Base-by-base conservation (phyloP, 768 basidiomycete species). In the Rubroboletus pulcherrimus region DNA sequence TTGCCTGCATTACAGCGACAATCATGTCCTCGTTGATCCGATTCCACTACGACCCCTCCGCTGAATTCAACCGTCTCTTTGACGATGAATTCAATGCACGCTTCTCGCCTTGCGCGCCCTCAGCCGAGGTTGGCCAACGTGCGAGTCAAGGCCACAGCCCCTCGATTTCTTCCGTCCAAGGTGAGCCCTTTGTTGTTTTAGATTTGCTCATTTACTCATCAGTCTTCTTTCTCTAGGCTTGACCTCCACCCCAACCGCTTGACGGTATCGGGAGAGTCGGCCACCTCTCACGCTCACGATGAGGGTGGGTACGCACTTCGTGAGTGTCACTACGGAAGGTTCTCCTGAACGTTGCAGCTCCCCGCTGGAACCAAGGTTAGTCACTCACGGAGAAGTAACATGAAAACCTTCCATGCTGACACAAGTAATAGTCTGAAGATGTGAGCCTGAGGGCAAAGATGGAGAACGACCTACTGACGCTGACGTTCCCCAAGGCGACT, bases 191-290 rank as follows among this genome's bases (percentile, higher is more conserved):
- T 19, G 8, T 17, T 34, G 4, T 2, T 7, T n/a, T 1, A 2
- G 1, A 0, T 3, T 5, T 14, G 2, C 19, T 34, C 19, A 8
- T 43, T 1, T 12, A 7, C n/a, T 26, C 6, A 11, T 7, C 29
- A 30, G 19, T 21, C 2, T 11, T 11, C 8, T 24, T n/a, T 19
- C 8, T 15, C 17, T 14, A 75, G 75, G 30, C 66, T 84, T 67
- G 77, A 80, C 15, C 1, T 63, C 63, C 71, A 74, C 47, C 73
- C 77, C 49, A 70, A 74, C 48, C 73, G 72, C 30, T 67, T 83
- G 52, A 77, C 69, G 3, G 66, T 84, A 19, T 75, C 78, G 0
- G 81, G 78, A n/a, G 77, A 82, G 66, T 71, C 63, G 49, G 69
- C 68, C 12, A 47, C 62, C 1, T 69, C 75, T 5, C 19, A 55